phyloP scores from a whole-genome alignment of 495 filamentous ascomycete genomes.

The Penicillium robsamsonii region DNA sequence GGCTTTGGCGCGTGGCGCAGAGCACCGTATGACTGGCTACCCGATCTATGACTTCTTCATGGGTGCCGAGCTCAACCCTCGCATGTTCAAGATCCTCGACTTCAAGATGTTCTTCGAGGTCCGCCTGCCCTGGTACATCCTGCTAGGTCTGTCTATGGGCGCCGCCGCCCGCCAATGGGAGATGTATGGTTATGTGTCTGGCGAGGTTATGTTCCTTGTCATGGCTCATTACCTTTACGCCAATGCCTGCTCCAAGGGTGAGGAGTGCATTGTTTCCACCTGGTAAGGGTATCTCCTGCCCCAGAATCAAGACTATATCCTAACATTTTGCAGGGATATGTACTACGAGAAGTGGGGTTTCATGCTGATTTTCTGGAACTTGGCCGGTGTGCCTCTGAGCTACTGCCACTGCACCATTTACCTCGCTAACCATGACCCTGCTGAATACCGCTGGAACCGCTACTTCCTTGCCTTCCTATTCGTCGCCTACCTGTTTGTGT shows the following conservation, averaged over 20 bases:
- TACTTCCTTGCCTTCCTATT: constrained; percentile 64
- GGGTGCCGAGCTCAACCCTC: constrained; percentile 95
- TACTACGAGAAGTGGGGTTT: constrained; percentile 99
- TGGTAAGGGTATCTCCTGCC: constrained; percentile 55
- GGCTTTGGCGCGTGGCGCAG: constrained; percentile 70
- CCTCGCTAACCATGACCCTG: constrained; percentile 82
- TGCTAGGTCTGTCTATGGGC: constrained; percentile 74
- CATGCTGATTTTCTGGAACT: constrained; percentile 99
- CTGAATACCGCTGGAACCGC: constrained; percentile 76
- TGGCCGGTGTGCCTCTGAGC: constrained; percentile 89
- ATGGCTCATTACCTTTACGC: constrained; percentile 96
- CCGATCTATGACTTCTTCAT: constrained; percentile 98
- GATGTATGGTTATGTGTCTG: constrained; percentile 83
- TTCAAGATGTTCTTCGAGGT: constrained; percentile 99
- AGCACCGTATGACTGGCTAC: constrained; percentile 90
- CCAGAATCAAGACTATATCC: background rate
- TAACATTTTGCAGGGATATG: constrained; percentile 67
- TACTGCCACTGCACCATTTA: constrained; percentile 98
- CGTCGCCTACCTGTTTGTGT: constrained; percentile 75
- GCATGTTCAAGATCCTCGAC: constrained; percentile 90
- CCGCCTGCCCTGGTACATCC: constrained; percentile 92
- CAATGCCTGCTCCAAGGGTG: constrained; percentile 94
- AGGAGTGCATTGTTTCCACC: constrained; percentile 89
- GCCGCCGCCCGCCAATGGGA: constrained; percentile 88
- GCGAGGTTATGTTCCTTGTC: constrained; percentile 81